A percentile compares a stretch with the other conserved stretches of the same genome.
Conservation (phyloP, 768 basidiomycete genomes). For the Phylloporus sp. region DNA sequence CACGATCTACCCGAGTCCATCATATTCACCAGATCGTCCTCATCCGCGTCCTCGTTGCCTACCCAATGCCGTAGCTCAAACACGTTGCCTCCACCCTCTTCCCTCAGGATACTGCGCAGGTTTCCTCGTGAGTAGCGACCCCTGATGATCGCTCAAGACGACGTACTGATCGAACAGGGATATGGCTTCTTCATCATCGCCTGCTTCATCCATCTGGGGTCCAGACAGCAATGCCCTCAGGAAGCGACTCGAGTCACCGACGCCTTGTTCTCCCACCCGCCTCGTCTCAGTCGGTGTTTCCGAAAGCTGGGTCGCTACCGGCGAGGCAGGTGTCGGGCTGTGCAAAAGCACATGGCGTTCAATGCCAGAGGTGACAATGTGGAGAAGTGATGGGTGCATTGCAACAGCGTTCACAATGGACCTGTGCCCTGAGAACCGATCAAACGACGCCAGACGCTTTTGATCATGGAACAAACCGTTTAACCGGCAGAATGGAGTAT, state of each 20-base stretch:
- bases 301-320: conserved; percentile 42
- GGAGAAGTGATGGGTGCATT: conserved; percentile 67
- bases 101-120: conserved; percentile 49
- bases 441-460: neutral
- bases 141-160: neutral
- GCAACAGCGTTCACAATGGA: conserved; percentile 75
- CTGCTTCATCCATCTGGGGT: conserved; percentile 24
- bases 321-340: conserved; percentile 58
- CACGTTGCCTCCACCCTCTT: conserved; percentile 55
- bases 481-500: conserved; percentile 57
- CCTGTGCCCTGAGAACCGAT: conserved; percentile 49
- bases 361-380: conserved; percentile 68
- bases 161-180: conserved; percentile 71
- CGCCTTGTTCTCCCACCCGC: conserved; percentile 32
- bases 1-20: no score
- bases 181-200: conserved; percentile 49
- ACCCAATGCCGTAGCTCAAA: conserved; percentile 45
- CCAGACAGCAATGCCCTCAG: conserved; percentile 35
- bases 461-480: conserved; percentile 40
- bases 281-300: conserved; percentile 49
- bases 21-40: conserved; percentile 23
- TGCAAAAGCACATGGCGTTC: conserved; percentile 69
- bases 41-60: conserved; percentile 27
- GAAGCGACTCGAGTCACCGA: conserved; percentile 35
- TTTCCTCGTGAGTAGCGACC: conserved; percentile 5